phyloP scores from a whole-genome alignment of 192 early-diverging fungal genomes.

The Lobulomyces angularis region DNA sequence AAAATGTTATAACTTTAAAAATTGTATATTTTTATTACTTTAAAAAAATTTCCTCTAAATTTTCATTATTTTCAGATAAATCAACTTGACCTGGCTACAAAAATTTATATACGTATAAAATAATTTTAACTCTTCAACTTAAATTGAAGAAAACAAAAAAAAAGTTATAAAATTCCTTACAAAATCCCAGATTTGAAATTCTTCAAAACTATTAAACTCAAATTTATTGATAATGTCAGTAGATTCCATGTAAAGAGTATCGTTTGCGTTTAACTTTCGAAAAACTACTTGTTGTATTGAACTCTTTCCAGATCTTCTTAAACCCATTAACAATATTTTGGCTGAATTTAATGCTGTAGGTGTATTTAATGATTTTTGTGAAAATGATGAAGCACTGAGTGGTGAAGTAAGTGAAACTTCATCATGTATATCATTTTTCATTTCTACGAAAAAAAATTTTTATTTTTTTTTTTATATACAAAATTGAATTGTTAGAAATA shows the following conservation, averaged over 20 bases:
- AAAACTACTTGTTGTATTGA: conserved; percentile 78
- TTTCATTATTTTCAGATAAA: conserved; percentile 57
- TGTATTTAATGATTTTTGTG: no score
- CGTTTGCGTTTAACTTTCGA: conserved; percentile 75
- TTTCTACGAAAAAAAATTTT: no score
- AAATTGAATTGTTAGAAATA: no score
- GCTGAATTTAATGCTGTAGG: no score
- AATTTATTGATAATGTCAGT: conserved; percentile 61
- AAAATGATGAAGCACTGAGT: no score
- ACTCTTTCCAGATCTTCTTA: conserved; percentile 49
- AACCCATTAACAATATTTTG: neutral
- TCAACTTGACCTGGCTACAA: conserved; percentile 84
- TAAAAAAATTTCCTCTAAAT: conserved; percentile 53
- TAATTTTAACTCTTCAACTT: conserved; percentile 55
- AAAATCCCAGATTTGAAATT: conserved; percentile 5
- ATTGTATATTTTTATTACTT: no score
- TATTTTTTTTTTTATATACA: no score
- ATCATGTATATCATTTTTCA: no score
- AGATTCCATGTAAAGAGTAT: conserved; percentile 72
- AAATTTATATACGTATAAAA: conserved; percentile 83
- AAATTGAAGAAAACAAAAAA: neutral
- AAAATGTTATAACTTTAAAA: conserved; percentile 14
- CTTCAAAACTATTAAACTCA: conserved; percentile 56
- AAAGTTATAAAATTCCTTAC: neutral
- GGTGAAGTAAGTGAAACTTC: no score